Percentiles rank a stretch among this genome's conserved stretches.
Conservation (phyloP, 768 basidiomycete species). For the Clathrus columnatus region DNA sequence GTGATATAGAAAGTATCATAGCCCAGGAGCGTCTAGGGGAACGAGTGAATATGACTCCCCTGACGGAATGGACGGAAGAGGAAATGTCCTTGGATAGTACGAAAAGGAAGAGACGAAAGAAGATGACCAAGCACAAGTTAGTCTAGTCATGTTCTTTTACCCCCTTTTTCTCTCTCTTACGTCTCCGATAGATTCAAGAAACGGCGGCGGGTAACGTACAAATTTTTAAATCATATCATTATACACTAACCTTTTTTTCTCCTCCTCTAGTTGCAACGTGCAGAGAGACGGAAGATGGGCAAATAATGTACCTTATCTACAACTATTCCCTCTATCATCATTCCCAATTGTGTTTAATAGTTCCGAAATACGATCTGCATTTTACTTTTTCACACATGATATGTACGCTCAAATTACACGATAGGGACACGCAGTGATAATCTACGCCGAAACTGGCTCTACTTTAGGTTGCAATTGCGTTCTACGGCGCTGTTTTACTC, state of each 20-base stretch:
- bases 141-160: conserved; percentile 23
- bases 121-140: conserved; percentile 97
- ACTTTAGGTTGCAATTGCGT: neutral
- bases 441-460: conserved; percentile 2
- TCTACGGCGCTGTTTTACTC: conserved; percentile 35
- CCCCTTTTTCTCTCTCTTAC: conserved; percentile 7
- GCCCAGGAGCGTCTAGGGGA: conserved; percentile 40
- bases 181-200: conserved; percentile 65
- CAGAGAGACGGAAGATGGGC: conserved; percentile 18
- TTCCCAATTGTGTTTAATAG: no score
- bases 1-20: conserved; percentile 45
- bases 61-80: conserved; percentile 36
- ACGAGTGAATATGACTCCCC: conserved; percentile 34
- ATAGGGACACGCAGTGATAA: no score
- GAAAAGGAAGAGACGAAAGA: conserved; percentile 79
- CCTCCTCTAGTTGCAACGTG: conserved; percentile 19
- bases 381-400: no score
- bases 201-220: conserved; percentile 78
- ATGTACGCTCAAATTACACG: no score
- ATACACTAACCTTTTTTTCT: neutral
- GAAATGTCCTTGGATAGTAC: conserved; percentile 69
- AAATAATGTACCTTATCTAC: conserved; percentile 14
- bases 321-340: neutral
- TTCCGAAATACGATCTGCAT: no score
- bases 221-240: conserved; percentile 7